Evolutionary conservation across 495 filamentous ascomycete species (phyloP).

Genomic region (Lepraria neglecta): DNA sequence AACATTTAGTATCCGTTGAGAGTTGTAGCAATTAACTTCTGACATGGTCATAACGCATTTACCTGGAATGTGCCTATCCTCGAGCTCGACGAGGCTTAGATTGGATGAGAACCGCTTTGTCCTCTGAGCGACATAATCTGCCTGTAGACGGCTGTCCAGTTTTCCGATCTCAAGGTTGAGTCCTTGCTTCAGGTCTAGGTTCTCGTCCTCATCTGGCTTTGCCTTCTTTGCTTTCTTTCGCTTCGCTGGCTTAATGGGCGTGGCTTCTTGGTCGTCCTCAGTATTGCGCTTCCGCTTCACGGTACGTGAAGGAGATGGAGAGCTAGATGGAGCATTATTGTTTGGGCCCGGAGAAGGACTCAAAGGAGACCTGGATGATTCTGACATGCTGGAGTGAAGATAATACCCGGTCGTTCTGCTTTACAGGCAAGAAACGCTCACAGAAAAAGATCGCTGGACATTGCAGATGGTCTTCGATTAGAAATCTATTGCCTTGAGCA

Average conservation of each 20-base stretch:
- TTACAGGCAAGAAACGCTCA: neutral
- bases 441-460: neutral
- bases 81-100: constrained; percentile 73
- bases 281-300: constrained; percentile 11
- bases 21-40: neutral
- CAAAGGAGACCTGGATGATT: neutral
- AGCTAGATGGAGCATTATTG: neutral
- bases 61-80: constrained; percentile 78
- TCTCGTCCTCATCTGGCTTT: constrained; percentile 49
- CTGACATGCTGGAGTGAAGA: constrained; percentile 1
- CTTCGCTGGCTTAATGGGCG: constrained; percentile 30
- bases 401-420: neutral
- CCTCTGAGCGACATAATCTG: constrained; percentile 78
- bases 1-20: constrained; percentile 20
- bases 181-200: constrained; percentile 54
- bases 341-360: neutral
- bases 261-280: neutral
- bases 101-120: constrained; percentile 70
- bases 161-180: constrained; percentile 73
- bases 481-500: too few relatives aligned
- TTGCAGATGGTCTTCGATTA: too few relatives aligned
- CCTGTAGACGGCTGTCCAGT: constrained; percentile 76
- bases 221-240: constrained; percentile 49
- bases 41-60: constrained; percentile 18
- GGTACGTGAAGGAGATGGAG: neutral